Conservation (phyloP, 306 rosid genomes). For the Adenanthera pavonina region DNA sequence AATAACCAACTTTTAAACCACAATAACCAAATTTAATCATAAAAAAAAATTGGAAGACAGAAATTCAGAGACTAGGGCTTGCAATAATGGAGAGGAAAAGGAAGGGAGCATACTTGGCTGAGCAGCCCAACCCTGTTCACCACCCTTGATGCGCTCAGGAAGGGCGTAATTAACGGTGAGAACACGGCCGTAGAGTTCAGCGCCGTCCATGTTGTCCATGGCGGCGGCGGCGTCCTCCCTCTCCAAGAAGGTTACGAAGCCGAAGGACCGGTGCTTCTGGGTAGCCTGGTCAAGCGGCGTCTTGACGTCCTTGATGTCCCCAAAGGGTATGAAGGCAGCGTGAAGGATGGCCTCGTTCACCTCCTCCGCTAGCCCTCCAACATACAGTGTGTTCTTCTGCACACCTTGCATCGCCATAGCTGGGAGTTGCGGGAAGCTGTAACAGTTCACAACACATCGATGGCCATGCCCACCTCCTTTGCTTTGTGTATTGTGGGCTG, state of each 20-base stretch:
- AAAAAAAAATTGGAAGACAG: background rate
- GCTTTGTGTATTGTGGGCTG: background rate
- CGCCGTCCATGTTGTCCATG: slow-evolving; percentile 98
- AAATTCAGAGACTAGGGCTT: background rate
- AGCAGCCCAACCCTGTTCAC: slow-evolving; percentile 99
- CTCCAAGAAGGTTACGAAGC: slow-evolving; percentile 92
- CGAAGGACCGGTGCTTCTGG: slow-evolving; percentile 96
- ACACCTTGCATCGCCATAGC: slow-evolving; percentile 85
- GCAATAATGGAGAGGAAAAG: slow-evolving; percentile 1
- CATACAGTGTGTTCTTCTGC: slow-evolving; percentile 92
- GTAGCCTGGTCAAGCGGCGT: slow-evolving; percentile 96
- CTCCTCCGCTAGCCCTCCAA: slow-evolving; percentile 93
- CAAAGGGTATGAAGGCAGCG: slow-evolving; percentile 90
- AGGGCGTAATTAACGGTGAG: slow-evolving; percentile 96
- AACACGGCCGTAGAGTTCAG: slow-evolving; percentile 95
- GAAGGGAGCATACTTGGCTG: slow-evolving; percentile 70
- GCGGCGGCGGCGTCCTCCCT: slow-evolving; percentile 91
- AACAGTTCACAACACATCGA: background rate
- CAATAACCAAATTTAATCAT: background rate
- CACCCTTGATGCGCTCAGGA: slow-evolving; percentile 92
- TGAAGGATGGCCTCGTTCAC: slow-evolving; percentile 86
- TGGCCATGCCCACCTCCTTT: background rate
- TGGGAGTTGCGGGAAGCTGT: background rate
- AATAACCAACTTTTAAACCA: background rate
- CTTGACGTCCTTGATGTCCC: slow-evolving; percentile 92